Conservation (phyloP, 2,329 filamentous ascomycete genomes). For the Aspergillus novofumigatus region DNA sequence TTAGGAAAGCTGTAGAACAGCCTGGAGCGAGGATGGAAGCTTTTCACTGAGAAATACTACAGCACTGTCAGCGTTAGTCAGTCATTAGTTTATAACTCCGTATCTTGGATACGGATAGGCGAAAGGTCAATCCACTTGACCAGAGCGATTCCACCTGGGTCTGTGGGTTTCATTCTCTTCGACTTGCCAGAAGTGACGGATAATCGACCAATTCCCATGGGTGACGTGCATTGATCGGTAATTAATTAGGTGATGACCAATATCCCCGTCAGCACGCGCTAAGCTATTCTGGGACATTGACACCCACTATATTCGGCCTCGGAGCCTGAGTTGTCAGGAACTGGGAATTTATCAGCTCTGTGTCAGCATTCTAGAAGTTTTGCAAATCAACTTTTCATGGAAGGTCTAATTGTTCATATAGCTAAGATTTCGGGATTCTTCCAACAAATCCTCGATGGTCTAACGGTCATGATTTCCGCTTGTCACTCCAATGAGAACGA, state of each 20-base stretch:
- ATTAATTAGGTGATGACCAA: slow-evolving; percentile 18
- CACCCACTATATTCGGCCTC: neutral
- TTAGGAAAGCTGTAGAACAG: slow-evolving; percentile 22
- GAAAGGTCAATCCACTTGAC: neutral
- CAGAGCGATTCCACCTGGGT: neutral
- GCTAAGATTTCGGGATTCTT: accelerated
- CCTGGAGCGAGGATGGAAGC: slow-evolving; percentile 5
- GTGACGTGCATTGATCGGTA: neutral
- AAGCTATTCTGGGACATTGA: neutral
- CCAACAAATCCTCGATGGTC: neutral
- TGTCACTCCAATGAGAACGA: neutral
- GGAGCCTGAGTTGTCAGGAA: neutral
- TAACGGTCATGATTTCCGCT: slow-evolving; percentile 3
- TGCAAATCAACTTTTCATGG: neutral
- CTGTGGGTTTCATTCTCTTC: neutral
- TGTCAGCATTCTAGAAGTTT: neutral
- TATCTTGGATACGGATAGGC: neutral
- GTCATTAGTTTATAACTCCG: slow-evolving; percentile 12
- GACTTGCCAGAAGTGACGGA: neutral
- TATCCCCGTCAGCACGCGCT: slow-evolving; percentile 24
- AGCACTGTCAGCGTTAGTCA: slow-evolving; percentile 25
- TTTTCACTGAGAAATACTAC: neutral
- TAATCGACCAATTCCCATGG: neutral
- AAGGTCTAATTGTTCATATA: neutral
- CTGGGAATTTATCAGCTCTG: neutral